Conservation (phyloP, 2,329 filamentous ascomycete species). For the Phaeoacremonium minimum region DNA sequence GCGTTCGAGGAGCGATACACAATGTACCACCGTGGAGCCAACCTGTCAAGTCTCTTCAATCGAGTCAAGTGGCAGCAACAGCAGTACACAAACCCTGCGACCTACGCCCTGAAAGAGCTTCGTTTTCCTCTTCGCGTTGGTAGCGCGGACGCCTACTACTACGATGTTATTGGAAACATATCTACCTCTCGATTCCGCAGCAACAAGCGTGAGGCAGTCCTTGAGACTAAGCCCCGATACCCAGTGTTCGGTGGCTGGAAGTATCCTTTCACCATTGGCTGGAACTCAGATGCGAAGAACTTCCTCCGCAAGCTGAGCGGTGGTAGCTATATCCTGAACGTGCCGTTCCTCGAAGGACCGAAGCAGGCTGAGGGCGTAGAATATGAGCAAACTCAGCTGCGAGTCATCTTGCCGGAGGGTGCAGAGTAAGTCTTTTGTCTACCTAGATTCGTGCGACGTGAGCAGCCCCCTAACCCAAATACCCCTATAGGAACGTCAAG, state of each 20-base stretch:
- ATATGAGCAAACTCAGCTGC: constrained; percentile 76
- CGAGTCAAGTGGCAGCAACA: constrained; percentile 71
- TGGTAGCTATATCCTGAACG: constrained; percentile 78
- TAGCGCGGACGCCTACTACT: constrained; percentile 87
- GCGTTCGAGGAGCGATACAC: constrained; percentile 93
- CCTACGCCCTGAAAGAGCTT: constrained; percentile 75
- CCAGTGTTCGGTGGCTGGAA: constrained; percentile 98
- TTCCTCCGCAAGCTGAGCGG: constrained; percentile 66
- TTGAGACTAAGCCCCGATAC: constrained; percentile 91
- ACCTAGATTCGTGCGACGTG: constrained; percentile 26
- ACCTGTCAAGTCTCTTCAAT: constrained; percentile 68
- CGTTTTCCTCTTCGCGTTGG: constrained; percentile 75
- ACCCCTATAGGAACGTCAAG: constrained; percentile 72
- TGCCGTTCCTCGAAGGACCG: constrained; percentile 91
- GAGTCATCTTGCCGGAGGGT: constrained; percentile 86
- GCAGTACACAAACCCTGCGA: constrained; percentile 72
- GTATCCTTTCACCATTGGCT: constrained; percentile 93
- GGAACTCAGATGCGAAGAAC: constrained; percentile 80
- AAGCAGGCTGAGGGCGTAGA: constrained; percentile 80
- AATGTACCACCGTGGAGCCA: constrained; percentile 80
- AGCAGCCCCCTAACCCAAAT: no score
- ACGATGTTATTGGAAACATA: constrained; percentile 93
- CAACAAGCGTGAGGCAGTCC: constrained; percentile 70
- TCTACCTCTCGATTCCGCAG: constrained; percentile 86
- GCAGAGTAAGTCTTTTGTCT: constrained; percentile 60